Base-by-base conservation (phyloP, 805 yeast genomes). In the Candida rishiriensis region DNA sequence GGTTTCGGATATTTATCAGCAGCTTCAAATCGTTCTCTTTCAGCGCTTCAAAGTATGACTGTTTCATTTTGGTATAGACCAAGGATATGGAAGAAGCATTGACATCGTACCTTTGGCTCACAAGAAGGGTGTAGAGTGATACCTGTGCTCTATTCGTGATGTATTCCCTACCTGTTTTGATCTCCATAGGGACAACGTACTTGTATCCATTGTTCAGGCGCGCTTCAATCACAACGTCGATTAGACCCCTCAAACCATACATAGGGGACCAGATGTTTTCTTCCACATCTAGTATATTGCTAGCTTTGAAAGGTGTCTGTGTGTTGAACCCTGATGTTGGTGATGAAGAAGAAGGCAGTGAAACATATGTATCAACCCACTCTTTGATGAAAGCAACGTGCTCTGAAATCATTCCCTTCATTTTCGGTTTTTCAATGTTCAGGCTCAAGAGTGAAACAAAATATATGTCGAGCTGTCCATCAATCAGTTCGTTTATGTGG, bases 251-350 rank as follows among this genome's bases (percentile, higher is more conserved):
- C 9, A 93, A 64, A 0, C 99, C 99, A 66, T 76, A 89, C 58
- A 78, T 75, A 0, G 97, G 96, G 0, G 97, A 88, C 88, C 95
- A 82, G 12, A 93, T 83, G 54, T 82, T 85, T 56, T 93, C 97
- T 63, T 93, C 99, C 10, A 88, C 78, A 56, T 87, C 96, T 30
- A 88, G 68, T 9, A 89, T 76, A 45, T 83, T 80, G 13, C 78
- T 69, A 0, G 85, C 79, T 0, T 83, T 70, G 35, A 81, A 69
- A 10, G 65, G 65, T 1, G 75, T 61, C 12, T 64, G 60, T 17
- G 36, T 30, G 8, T 42, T 50, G 14, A 42, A 51, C 4, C 29
- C 39, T 3, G 47, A 21, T 12, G 30, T 34, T 2, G 34, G 26
- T 14, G 16, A 26, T 7, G 44, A 21, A 13, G 43, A 39, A 3